These are phyloP conservation scores for Neopestalotiopsis sp. DNA, from an alignment of 2,329 filamentous ascomycete species.

Conservation along the genomic window DNA sequence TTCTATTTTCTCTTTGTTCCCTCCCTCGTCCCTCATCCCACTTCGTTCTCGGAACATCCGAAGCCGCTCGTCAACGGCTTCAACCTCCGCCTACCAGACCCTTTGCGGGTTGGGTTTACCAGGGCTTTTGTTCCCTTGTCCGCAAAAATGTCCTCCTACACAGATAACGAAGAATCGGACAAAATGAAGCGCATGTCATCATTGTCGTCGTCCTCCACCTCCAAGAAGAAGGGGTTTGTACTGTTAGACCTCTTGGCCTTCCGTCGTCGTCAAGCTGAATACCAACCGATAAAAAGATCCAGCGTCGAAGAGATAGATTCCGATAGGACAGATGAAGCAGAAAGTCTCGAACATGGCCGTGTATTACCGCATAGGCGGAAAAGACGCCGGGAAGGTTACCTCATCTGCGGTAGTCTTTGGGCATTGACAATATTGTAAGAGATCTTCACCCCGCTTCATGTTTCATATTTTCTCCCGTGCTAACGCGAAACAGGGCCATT, in stretches of 20 bases:
- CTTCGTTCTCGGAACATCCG: background rate
- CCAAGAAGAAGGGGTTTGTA: conserved; percentile 6
- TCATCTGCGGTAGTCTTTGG: conserved; percentile 42
- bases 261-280: conserved; percentile 8
- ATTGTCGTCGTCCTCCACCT: background rate
- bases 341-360: conserved; percentile 3
- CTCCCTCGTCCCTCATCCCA: background rate
- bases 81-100: background rate
- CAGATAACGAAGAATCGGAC: background rate
- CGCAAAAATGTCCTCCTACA: background rate
- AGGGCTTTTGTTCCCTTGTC: too few relatives aligned
- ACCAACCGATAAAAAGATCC: conserved; percentile 12
- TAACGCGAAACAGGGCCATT: conserved; percentile 34
- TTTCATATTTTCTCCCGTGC: conserved; percentile 12
- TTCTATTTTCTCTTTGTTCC: background rate
- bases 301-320: background rate
- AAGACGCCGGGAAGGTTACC: conserved; percentile 29
- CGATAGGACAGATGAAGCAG: background rate
- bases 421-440: conserved; percentile 40
- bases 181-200: conserved; percentile 1
- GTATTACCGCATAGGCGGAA: conserved; percentile 19
- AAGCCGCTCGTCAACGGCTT: background rate
- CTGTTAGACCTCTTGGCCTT: conserved; percentile 12
- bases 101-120: background rate
- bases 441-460: conserved; percentile 25